phyloP scores from a whole-genome alignment of 129 eudicot species.

The Sambucus nigra region DNA sequence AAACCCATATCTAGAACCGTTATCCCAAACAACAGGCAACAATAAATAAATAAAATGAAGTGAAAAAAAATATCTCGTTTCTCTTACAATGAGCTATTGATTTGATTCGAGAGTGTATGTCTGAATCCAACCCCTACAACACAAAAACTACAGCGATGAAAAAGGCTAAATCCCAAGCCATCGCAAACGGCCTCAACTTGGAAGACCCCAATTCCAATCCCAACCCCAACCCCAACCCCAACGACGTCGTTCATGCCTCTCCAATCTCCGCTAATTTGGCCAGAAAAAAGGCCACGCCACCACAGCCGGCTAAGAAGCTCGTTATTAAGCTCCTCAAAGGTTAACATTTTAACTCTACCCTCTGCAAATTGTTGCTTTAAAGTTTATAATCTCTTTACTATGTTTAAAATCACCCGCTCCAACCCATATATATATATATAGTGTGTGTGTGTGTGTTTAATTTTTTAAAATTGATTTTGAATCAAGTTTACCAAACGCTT shows the following conservation, averaged over 20 bases:
- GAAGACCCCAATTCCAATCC: constrained; percentile 40
- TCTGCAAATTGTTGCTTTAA: neutral
- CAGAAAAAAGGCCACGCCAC: constrained; percentile 82
- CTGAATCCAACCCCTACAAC: constrained; percentile 29
- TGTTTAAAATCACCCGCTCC: neutral
- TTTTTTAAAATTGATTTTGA: too few species aligned
- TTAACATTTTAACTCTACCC: neutral
- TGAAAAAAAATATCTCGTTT: too few species aligned
- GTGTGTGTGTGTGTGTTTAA: neutral
- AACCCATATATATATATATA: too few species aligned
- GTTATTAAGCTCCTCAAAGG: constrained; percentile 93
- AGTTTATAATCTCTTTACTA: neutral
- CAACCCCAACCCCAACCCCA: constrained; percentile 31
- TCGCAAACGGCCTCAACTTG: constrained; percentile 16
- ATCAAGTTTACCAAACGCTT: too few species aligned
- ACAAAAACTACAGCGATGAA: constrained; percentile 38
- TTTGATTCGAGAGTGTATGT: constrained; percentile 34
- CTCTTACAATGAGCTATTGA: constrained; percentile 6
- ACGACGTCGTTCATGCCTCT: constrained; percentile 20
- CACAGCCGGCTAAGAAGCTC: constrained; percentile 75
- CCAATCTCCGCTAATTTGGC: constrained; percentile 61
- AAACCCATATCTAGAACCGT: too few species aligned
- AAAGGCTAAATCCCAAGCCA: constrained; percentile 77
- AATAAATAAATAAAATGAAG: too few species aligned
- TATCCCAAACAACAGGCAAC: too few species aligned